Base-by-base conservation (phyloP, 108 stramenopile genomes). In the Nitzschia sp. region DNA sequence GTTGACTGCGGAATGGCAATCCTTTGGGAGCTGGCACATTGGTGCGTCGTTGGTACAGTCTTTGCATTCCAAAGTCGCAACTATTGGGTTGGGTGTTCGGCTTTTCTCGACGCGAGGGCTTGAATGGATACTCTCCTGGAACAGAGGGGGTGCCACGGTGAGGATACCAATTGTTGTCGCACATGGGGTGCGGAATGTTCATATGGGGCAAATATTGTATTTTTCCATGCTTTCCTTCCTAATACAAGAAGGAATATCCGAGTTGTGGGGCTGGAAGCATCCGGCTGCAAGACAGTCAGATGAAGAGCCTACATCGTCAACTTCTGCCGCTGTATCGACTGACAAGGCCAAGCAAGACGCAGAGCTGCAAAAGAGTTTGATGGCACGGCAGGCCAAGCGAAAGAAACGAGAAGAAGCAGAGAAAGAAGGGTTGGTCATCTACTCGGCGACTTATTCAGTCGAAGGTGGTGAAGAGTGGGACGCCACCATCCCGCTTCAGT, bases 401-500 rank as follows among this genome's bases (percentile, higher is more conserved):
- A 85, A 83, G 35, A 60, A 35, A 26, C 49, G 73, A 42, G 48
- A 68, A 26, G 92, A 93, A 71, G 55, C 64, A 34, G 60, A 80
- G 35, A 71, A 62, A 25, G 70, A 81, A 79, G 92, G 92, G 35
- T 76, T 93, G 45, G 79, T 90, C 32, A 84, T 93, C 27, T 68
- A 81, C 23, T 66, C 78, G 33, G 89, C 89, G 8, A 66, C 60
- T 21, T 86, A 89, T 42, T 59, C 71, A 59, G 27, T 63, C 15
- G 56, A 61, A 46, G 66, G 56, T 30, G 75, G 70, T 21, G 73
- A 68, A 9, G 57, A 64, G 15, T 82, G 80, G 67, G 82, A 90
- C 76, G 89, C 83, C 30, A 82, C 85, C 23, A 64, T 75, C 18
- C 88, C 84, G 35, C 62, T 93, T 30, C 92, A 90, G 59, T 93